Conservation (phyloP, 345 rosid genomes). For the Eucalyptus erythrocorys region DNA sequence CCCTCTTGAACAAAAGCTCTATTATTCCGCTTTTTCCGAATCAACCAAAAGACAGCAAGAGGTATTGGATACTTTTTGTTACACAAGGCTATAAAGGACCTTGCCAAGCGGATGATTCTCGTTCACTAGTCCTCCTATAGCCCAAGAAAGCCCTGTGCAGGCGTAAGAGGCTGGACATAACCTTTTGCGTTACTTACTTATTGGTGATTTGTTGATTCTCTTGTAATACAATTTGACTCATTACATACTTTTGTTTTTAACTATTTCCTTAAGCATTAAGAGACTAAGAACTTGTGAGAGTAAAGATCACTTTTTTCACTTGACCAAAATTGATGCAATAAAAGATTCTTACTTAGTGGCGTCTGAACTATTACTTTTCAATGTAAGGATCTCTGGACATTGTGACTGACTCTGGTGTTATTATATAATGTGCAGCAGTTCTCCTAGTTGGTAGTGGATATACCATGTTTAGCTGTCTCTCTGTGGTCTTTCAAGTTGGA, state of each 20-base stretch:
- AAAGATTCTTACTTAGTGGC: background rate
- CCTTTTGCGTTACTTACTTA: background rate
- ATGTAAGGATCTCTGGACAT: background rate
- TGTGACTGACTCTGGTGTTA: background rate
- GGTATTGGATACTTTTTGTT: background rate
- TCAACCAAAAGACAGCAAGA: background rate
- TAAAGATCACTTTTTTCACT: background rate
- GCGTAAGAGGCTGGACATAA: background rate
- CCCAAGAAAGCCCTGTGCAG: background rate
- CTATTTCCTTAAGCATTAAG: background rate
- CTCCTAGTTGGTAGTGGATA: background rate
- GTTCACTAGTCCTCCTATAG: background rate
- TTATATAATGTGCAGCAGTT: background rate
- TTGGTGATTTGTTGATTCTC: background rate
- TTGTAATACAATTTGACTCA: background rate
- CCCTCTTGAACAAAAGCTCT: background rate
- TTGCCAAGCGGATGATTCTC: background rate
- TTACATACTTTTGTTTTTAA: background rate
- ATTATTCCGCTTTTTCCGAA: background rate
- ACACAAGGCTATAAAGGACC: background rate
- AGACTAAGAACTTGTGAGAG: background rate
- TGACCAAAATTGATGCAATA: background rate
- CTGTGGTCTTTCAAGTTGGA: background rate
- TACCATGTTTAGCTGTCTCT: background rate
- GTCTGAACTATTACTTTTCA: background rate